Conservation (phyloP, 345 rosid genomes). For the Sonneratia caseolaris region DNA sequence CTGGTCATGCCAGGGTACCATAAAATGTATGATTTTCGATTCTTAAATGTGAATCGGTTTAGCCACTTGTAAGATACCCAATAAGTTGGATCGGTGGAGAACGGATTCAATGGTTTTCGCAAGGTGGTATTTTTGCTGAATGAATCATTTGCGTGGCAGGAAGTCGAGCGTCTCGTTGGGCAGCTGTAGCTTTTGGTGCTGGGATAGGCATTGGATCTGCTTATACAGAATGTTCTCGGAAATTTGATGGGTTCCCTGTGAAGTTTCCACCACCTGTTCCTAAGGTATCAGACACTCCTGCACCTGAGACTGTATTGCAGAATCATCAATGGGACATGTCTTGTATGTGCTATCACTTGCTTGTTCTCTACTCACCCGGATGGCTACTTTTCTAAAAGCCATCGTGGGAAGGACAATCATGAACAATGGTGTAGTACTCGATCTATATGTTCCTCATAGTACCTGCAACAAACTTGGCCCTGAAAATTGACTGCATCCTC, state of each 20-base stretch:
- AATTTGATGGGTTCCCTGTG: slow-evolving; percentile 47
- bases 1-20: too few relatives aligned
- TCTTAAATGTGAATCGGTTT: too few relatives aligned
- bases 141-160: slow-evolving; percentile 25
- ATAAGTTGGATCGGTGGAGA: too few relatives aligned
- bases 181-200: slow-evolving; percentile 84
- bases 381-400: neutral
- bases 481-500: neutral
- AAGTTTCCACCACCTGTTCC: slow-evolving; percentile 38
- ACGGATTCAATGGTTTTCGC: neutral
- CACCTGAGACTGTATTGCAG: slow-evolving; percentile 36
- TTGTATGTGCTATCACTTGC: neutral
- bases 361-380: neutral
- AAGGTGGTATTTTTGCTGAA: neutral
- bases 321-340: slow-evolving; percentile 1
- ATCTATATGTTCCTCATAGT: neutral
- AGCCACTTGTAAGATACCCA: too few relatives aligned
- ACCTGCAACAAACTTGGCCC: neutral
- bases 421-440: neutral
- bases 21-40: too few relatives aligned
- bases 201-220: slow-evolving; percentile 94
- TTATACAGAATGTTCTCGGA: slow-evolving; percentile 58
- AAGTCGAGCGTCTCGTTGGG: slow-evolving; percentile 83
- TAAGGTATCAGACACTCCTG: slow-evolving; percentile 22
- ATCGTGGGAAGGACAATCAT: neutral